A percentile compares a stretch with the other conserved stretches of the same genome.
These are phyloP conservation scores for Parietaria judaica DNA, from an alignment of 306 rosid genomes.

Conservation along the genomic window DNA sequence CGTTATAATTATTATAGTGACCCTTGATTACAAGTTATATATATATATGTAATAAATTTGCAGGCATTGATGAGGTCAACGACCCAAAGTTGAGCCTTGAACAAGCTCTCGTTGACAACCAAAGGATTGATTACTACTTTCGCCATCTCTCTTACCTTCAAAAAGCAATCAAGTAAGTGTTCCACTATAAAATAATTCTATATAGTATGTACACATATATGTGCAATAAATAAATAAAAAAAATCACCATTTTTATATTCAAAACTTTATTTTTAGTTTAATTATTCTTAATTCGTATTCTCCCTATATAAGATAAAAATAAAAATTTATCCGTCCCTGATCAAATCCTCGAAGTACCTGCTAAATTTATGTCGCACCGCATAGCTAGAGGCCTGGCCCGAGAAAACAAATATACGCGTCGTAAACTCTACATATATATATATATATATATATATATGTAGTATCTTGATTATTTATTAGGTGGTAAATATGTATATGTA, in stretches of 20 bases:
- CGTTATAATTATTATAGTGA: neutral
- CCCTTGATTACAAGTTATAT: neutral
- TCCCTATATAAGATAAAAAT: no score
- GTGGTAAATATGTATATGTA: neutral
- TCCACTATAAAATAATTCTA: neutral
- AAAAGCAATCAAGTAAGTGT: constrained; percentile 25
- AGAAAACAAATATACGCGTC: neutral
- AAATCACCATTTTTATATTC: no score
- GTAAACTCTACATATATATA: no score
- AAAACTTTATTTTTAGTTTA: no score
- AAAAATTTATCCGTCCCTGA: no score
- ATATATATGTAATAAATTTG: neutral
- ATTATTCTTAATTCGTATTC: no score
- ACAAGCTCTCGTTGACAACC: constrained; percentile 19
- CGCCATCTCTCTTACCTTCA: constrained; percentile 17
- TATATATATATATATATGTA: no score
- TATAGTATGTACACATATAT: no score
- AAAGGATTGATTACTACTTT: constrained; percentile 20
- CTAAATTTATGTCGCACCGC: no score
- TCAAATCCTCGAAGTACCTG: no score
- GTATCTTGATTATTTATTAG: neutral
- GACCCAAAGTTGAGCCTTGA: constrained; percentile 15
- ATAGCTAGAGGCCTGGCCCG: no score
- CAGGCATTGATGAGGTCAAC: constrained; percentile 21
- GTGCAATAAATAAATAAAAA: neutral